Evolutionary conservation across 495 filamentous ascomycete species (phyloP).

Genomic region (Aspergillus funiculosus): DNA sequence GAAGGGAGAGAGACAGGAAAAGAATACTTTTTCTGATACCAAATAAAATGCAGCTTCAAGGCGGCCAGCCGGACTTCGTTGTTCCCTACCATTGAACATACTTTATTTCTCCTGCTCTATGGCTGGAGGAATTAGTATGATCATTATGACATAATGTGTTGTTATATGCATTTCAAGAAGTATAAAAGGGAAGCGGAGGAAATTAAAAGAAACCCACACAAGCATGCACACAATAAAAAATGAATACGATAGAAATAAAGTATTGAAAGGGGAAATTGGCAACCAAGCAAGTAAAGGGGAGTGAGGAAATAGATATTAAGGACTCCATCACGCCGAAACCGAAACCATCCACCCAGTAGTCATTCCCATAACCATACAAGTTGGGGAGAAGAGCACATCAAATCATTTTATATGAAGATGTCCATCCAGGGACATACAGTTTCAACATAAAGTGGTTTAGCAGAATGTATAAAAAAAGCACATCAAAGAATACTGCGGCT

Average conservation of each 20-base stretch:
- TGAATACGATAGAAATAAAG: conserved; percentile 1
- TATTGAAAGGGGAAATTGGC: neutral
- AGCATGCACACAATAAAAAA: conserved; percentile 4
- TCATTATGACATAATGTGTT: conserved; percentile 6
- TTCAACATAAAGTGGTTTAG: neutral
- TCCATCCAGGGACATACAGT: conserved; percentile 12
- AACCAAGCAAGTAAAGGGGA: neutral
- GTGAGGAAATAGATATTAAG: conserved; percentile 1
- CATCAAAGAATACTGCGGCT: conserved; percentile 8
- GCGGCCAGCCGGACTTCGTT: conserved; percentile 16
- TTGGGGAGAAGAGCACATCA: conserved; percentile 15
- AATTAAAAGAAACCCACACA: conserved; percentile 10
- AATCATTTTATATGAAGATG: conserved; percentile 10
- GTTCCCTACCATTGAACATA: conserved; percentile 1
- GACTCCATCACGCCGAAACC: conserved; percentile 20
- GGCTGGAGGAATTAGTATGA: neutral
- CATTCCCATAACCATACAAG: conserved; percentile 21
- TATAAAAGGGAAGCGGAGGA: conserved; percentile 16
- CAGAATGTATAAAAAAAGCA: conserved; percentile 2
- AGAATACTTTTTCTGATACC: conserved; percentile 11
- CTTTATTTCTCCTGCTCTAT: neutral
- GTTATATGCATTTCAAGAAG: conserved; percentile 30
- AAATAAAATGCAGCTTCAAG: no score
- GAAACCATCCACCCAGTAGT: conserved; percentile 7
- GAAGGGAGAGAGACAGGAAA: neutral